These are phyloP conservation scores for Suhomyces maxii DNA, from an alignment of 1,139 yeast species.

Conservation along the genomic window DNA sequence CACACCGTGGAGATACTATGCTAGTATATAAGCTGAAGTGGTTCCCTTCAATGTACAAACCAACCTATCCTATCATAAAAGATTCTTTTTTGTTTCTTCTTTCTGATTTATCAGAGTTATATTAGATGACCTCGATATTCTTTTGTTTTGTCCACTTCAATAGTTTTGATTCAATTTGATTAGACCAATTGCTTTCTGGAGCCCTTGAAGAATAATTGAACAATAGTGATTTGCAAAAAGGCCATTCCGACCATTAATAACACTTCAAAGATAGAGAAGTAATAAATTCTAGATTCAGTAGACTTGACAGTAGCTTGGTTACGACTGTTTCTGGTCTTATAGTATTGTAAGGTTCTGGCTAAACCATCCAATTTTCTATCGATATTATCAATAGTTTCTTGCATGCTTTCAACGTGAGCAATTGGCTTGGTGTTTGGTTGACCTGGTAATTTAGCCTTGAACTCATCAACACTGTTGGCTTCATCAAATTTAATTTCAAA, in stretches of 20 bases:
- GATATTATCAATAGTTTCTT: conserved; percentile 55
- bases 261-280: conserved; percentile 82
- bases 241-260: conserved; percentile 85
- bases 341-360: conserved; percentile 69
- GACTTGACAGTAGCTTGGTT: conserved; percentile 90
- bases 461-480: conserved; percentile 36
- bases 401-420: conserved; percentile 63
- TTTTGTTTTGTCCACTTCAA: too few species aligned
- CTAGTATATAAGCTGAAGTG: too few species aligned
- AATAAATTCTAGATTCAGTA: conserved; percentile 82
- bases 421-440: conserved; percentile 58
- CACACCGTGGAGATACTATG: too few species aligned
- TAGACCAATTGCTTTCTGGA: conserved; percentile 77
- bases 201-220: conserved; percentile 84
- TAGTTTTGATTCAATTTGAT: too few species aligned
- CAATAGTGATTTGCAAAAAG: conserved; percentile 74
- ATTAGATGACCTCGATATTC: too few species aligned
- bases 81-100: too few species aligned
- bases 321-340: conserved; percentile 89
- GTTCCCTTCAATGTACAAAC: too few species aligned
- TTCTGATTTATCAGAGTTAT: too few species aligned
- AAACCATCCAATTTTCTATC: conserved; percentile 69
- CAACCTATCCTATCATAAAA: too few species aligned
- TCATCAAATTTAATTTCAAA: conserved; percentile 72
- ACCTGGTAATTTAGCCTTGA: conserved; percentile 67